phyloP scores from a whole-genome alignment of 1,284 basidiomycete species.

The Wolfiporia cocos region DNA sequence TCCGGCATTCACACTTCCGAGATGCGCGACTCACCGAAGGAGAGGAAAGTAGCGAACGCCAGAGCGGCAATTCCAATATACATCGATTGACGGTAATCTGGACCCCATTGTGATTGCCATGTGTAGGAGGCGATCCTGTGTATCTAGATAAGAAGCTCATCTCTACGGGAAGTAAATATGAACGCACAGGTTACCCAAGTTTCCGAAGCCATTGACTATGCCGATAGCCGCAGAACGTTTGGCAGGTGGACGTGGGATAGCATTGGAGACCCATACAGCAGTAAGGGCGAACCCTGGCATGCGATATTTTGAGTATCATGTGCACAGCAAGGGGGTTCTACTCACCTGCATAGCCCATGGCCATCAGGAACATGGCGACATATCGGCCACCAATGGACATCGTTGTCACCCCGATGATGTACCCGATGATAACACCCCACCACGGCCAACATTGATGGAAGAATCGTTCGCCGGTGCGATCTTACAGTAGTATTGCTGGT shows the following conservation, averaged over 20 bases:
- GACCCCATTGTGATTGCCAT: conserved; percentile 32
- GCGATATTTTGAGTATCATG: background rate
- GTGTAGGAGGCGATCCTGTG: conserved; percentile 31
- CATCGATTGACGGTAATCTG: conserved; percentile 31
- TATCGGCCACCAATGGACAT: conserved; percentile 52
- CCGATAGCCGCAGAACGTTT: conserved; percentile 45
- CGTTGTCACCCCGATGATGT: conserved; percentile 54
- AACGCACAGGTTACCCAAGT: conserved; percentile 33
- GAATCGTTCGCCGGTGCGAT: conserved; percentile 59
- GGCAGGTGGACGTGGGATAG: conserved; percentile 58
- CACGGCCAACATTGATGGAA: conserved; percentile 58
- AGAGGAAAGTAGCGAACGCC: conserved; percentile 20
- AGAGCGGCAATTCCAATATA: conserved; percentile 27
- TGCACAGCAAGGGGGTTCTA: background rate
- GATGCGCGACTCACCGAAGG: conserved; percentile 25
- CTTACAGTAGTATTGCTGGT: conserved; percentile 23
- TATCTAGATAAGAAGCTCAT: background rate
- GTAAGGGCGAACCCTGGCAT: conserved; percentile 49
- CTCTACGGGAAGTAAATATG: background rate
- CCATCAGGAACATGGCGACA: conserved; percentile 62
- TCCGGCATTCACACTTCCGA: background rate
- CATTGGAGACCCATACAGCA: conserved; percentile 58
- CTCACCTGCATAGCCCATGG: conserved; percentile 47
- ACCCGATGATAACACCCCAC: conserved; percentile 60
- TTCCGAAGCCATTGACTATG: conserved; percentile 35